phyloP scores from a whole-genome alignment of 495 filamentous ascomycete genomes.

The Daldinia grandis region DNA sequence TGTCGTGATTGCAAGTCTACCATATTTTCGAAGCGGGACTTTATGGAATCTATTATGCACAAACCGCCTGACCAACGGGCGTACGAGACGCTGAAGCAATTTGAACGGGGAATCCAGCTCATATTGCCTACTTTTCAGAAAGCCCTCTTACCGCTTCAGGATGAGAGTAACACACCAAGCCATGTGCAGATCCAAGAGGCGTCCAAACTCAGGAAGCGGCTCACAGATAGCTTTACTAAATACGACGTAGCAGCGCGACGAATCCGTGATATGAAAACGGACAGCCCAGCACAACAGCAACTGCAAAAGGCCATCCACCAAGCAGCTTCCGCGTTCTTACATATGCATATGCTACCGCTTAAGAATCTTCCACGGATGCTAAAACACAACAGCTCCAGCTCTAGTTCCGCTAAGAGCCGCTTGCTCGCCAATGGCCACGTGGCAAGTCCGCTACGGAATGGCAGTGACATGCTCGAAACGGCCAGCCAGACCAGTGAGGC shows the following conservation, averaged over 20 bases:
- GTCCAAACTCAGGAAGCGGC: conserved; percentile 85
- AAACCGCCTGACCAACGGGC: conserved; percentile 80
- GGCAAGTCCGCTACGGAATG: conserved; percentile 54
- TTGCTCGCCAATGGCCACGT: conserved; percentile 48
- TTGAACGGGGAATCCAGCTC: conserved; percentile 85
- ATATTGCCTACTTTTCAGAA: conserved; percentile 89
- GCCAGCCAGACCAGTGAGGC: conserved; percentile 66
- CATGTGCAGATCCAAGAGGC: conserved; percentile 83
- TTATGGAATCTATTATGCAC: conserved; percentile 70
- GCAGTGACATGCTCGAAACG: conserved; percentile 62
- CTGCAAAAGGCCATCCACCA: conserved; percentile 88
- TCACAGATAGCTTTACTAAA: conserved; percentile 90
- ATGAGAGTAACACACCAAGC: conserved; percentile 65
- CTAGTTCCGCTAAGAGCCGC: conserved; percentile 48
- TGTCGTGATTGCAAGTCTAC: conserved; percentile 88
- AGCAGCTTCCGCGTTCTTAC: conserved; percentile 83
- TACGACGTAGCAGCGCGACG: conserved; percentile 86
- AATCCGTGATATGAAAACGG: conserved; percentile 77
- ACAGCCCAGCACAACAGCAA: conserved; percentile 74
- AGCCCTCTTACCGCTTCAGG: conserved; percentile 65
- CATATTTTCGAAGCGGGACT: conserved; percentile 86
- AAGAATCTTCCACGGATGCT: conserved; percentile 86
- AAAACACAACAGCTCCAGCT: conserved; percentile 68
- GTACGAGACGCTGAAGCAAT: conserved; percentile 88
- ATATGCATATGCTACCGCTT: conserved; percentile 90